Evolutionary conservation across 768 basidiomycete genomes (phyloP).

Genomic region (Tylopilus rubrobrunneus): DNA sequence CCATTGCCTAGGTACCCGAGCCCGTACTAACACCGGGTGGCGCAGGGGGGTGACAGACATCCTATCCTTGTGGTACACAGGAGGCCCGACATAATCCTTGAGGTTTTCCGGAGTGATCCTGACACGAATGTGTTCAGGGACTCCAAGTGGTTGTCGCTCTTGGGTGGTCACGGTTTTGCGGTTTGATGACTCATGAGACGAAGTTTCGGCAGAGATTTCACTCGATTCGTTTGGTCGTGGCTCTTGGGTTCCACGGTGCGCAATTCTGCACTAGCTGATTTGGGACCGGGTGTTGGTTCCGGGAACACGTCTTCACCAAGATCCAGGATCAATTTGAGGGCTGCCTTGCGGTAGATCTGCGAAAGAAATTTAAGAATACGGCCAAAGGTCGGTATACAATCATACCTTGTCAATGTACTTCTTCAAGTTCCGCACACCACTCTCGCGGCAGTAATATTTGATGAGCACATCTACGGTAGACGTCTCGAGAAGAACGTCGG

Average conservation of each 20-base stretch:
- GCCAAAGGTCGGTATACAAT: background rate
- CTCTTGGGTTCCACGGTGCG: constrained; percentile 50
- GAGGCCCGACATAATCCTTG: constrained; percentile 96
- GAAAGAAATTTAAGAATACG: background rate
- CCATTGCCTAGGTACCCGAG: constrained; percentile 96
- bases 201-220: constrained; percentile 13
- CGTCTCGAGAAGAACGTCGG: constrained; percentile 75
- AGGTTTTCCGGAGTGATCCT: constrained; percentile 82
- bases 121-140: constrained; percentile 78
- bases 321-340: constrained; percentile 85
- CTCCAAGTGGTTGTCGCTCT: constrained; percentile 72
- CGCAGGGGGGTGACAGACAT: constrained; percentile 70
- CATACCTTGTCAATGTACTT: constrained; percentile 96
- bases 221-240: constrained; percentile 39
- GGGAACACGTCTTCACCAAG: constrained; percentile 85
- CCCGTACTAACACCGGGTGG: constrained; percentile 95
- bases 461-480: constrained; percentile 84
- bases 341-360: constrained; percentile 96
- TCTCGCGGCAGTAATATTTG: constrained; percentile 96
- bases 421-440: constrained; percentile 94
- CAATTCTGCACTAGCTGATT: constrained; percentile 14
- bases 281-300: constrained; percentile 46
- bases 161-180: constrained; percentile 67
- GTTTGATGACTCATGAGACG: constrained; percentile 29
- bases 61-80: constrained; percentile 91